Evolutionary conservation across 2,329 filamentous ascomycete species (phyloP).

Genomic region (Cyphellophora europaea): DNA sequence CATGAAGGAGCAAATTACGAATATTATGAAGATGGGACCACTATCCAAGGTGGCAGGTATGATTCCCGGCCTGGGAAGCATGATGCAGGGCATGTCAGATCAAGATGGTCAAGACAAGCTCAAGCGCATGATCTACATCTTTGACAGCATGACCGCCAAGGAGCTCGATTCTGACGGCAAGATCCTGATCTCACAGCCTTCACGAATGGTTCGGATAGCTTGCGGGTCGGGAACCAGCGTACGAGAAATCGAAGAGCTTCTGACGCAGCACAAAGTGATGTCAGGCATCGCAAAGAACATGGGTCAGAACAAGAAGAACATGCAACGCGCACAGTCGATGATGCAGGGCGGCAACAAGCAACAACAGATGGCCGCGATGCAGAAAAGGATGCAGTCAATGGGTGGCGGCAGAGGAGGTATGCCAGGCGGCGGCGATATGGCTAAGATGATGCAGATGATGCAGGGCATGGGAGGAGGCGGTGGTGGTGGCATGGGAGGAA

Average conservation of each 20-base stretch:
- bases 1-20: conserved; percentile 85
- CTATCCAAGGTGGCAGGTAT: conserved; percentile 96
- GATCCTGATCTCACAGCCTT: conserved; percentile 84
- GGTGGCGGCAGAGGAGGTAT: conserved; percentile 61
- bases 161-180: conserved; percentile 95
- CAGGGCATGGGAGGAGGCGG: conserved; percentile 83
- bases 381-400: conserved; percentile 90
- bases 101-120: conserved; percentile 90
- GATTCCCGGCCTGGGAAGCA: conserved; percentile 83
- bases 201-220: conserved; percentile 84
- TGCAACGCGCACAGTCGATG: conserved; percentile 84
- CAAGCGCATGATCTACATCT: conserved; percentile 98
- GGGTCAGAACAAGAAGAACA: conserved; percentile 95
- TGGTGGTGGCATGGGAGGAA: conserved; percentile 50
- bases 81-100: conserved; percentile 90
- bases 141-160: conserved; percentile 94
- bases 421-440: conserved; percentile 57
- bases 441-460: conserved; percentile 85
- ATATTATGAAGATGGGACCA: conserved; percentile 99
- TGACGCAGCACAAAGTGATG: conserved; percentile 99
- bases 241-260: conserved; percentile 84
- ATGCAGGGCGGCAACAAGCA: conserved; percentile 88
- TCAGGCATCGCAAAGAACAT: conserved; percentile 98
- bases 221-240: conserved; percentile 85
- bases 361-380: conserved; percentile 84